Base-by-base conservation (phyloP, 768 basidiomycete species). In the Termitomyces sp. region DNA sequence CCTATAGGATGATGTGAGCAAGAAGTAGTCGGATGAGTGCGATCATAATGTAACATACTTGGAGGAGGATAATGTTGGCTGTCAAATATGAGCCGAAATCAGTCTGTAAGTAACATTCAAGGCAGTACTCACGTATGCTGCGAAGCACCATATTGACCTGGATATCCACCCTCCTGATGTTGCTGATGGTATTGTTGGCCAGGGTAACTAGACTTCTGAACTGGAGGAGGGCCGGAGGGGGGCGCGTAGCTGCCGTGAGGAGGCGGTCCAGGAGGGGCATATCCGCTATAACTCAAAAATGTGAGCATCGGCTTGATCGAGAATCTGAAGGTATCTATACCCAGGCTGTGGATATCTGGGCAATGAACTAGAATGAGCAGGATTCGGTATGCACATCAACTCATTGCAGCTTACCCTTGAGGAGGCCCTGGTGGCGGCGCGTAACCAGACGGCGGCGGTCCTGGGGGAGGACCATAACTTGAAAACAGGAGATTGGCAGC, bases 141-240 rank as follows among this genome's bases (percentile, higher is more conserved):
- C 16, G 60, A 59, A n/a, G 67, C 65, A 26, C 60, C 58, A 36
- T 69, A 58, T 56, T 69, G 70, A 13, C 71, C 70, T 36, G 72
- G 70, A 48, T 70, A 70, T 51, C 68, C 68, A 55, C 63, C 59
- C 18, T 58, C 53, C 9, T 57, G 64, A 46, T 73, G 67, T 46
- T 74, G 69, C 18, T 76, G 72, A 33, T 76, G 75, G 55, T 76
- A 71, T 57, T 76, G 76, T 53, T 78, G 74, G n/a, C 74, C 79
- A 24, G 80, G 62, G 26, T 63, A 57, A 36, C 75, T 76, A 56
- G 76, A 72, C 55, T 75, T 74, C 45, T 78, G 75, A 20, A 74
- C 79, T 37, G 55, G 73, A 20, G 72, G 71, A 58, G 69, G 69
- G 1, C 67, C 69, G 42, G 66, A 53, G 32, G 68, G 69, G 27